phyloP scores from a whole-genome alignment of 1,139 yeast genomes.

The Debaryomycetaceae sp. region DNA sequence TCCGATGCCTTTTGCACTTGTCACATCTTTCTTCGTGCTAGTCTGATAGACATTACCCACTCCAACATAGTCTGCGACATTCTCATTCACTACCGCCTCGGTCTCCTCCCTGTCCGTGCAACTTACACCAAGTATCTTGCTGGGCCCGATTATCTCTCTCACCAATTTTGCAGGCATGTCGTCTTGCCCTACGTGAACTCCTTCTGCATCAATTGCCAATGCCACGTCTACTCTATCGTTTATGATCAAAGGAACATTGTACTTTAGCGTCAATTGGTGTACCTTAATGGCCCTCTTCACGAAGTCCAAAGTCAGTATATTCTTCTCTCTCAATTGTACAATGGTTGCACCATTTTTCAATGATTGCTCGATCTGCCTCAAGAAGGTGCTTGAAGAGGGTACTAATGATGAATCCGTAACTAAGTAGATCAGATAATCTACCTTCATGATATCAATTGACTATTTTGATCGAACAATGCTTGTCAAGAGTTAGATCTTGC shows the following conservation, averaged over 20 bases:
- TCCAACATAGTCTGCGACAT: conserved; percentile 76
- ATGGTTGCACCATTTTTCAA: conserved; percentile 72
- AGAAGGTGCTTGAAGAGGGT: conserved; percentile 59
- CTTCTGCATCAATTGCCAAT: conserved; percentile 84
- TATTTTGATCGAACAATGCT: conserved; percentile 3
- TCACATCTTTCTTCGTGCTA: conserved; percentile 55
- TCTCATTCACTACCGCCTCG: conserved; percentile 48
- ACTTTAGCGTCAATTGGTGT: conserved; percentile 56
- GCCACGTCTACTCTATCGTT: conserved; percentile 91
- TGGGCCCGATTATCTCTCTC: conserved; percentile 62
- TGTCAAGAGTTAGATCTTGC: conserved; percentile 1
- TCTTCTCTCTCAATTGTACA: conserved; percentile 82
- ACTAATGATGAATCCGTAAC: conserved; percentile 82
- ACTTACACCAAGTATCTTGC: conserved; percentile 78
- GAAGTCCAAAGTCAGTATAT: conserved; percentile 65
- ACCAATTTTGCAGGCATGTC: conserved; percentile 71
- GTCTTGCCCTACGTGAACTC: conserved; percentile 92
- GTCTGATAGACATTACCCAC: conserved; percentile 82
- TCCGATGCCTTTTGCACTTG: conserved; percentile 51
- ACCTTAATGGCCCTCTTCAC: conserved; percentile 58
- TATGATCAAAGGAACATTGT: conserved; percentile 73
- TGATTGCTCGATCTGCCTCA: conserved; percentile 59
- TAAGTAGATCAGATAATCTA: conserved; percentile 67
- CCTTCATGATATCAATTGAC: conserved; percentile 9
- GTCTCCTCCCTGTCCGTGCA: conserved; percentile 62